Evolutionary conservation across 169 alveolate genomes (phyloP), one percentile per base, ranked within the genome.

Genomic region (Ichthyophthirius multifiliis): DNA sequence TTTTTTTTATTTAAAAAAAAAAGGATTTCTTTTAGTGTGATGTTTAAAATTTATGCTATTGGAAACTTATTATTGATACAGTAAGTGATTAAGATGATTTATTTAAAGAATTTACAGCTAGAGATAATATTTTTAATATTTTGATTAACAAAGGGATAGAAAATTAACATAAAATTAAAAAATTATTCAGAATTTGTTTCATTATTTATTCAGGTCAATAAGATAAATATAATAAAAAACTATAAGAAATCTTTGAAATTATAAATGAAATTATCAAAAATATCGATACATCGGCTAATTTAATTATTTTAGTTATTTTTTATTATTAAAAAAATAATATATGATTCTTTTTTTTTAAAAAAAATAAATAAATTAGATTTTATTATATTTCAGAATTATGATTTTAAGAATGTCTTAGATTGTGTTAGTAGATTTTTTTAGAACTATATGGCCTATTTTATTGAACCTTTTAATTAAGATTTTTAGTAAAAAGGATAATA

Each of bases 201-300:
- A 83, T 88, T 44, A 88, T 88, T 64, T 88, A 88, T 82, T 88
- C 93, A 30, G 87, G 93, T 34, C 87, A 83, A 2, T 74, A 80
- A 75, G 87, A 88, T 88, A 83, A 74, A 20, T 88, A 81, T 41
- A 65, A 83, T 12, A 65, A 74, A 44, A 88, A 88, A 81, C 65
- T 88, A 32, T 65, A 74, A 41, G 83, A 77, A 63, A 75, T 88
- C 6, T 71, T 88, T 77, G 93, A 88, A 80, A 82, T 84, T 41
- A 75, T 82, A 27, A 80, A 83, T 71, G 87, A 78, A 64, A 82
- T 88, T 0, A 88, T 88, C 13, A 88, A 85, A 31, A 85, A 84
- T 71, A 76, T 75, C 48, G 74, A 84, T 55, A 83, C 83, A 43
- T 75, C 84, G 41, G 84, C 86, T 5, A 45, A 83, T 55, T 44